Base-by-base conservation (phyloP, 805 yeast species). In the Debaryomyces castellii region DNA sequence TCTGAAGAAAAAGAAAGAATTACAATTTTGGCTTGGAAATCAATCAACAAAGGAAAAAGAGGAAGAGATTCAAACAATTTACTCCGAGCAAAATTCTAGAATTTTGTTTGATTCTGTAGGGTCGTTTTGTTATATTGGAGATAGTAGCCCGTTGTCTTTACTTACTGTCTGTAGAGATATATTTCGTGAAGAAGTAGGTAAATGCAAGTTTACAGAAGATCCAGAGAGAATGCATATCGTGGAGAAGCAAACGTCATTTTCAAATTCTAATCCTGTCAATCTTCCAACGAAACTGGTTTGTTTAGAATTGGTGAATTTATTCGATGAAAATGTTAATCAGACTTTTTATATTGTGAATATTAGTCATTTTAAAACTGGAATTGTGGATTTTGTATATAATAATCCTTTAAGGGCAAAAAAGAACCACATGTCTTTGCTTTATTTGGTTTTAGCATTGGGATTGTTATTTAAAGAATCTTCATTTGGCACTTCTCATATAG, bases 391-490 rank as follows among this genome's bases (percentile, higher is more conserved):
- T 9, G 64, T 69, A 7, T 74, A 71, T 41, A 51, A 55, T 1
- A 58, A 63, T 41, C 69, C 67, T 1, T 44, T 57, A 35, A 47
- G 53, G 11, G 60, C 64, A 0, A 49, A 66, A 0, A 52, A 55
- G 5, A 55, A 37, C 52, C 62, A 32, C 37, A 46, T 66, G 10
- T 66, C 74, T 36, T 45, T 74, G 17, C 45, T 74, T 5, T 69
- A 71, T 40, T 52, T 76, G 38, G 63, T 72, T 0, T 53, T 73
- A 36, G 76, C 78, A 0, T 52, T 74, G 10, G 77, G 77, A 0
- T 59, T 76, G 1, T 52, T 69, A 3, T 76, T 60, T 47, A 24
- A 73, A 6, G 56, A 58, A 27, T 51, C 59, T 23, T 64, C 66
- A 39, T 50, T 58, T 12, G 52, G 61, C 24, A 63, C 58, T 37